These are phyloP conservation scores for Choricystis sp. DNA, from an alignment of 139 green algal species.

Conservation along the genomic window DNA sequence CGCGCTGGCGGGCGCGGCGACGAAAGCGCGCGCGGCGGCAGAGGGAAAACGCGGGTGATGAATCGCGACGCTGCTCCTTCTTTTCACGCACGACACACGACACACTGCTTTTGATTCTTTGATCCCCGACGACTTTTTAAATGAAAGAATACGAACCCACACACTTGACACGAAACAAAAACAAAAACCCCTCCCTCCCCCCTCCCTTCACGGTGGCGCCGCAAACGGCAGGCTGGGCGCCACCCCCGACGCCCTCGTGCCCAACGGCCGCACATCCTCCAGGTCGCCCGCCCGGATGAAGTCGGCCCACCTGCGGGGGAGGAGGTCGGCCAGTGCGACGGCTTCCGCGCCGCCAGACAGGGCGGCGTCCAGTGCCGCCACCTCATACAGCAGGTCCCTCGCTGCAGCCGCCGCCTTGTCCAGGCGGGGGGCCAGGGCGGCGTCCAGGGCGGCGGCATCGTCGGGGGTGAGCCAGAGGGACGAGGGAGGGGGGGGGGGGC, in stretches of 20 bases:
- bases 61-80: no score
- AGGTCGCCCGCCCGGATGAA: conserved; percentile 67
- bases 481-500: neutral
- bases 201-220: neutral
- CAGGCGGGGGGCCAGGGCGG: neutral
- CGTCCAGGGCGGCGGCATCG: neutral
- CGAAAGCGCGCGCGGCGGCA: neutral
- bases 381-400: neutral
- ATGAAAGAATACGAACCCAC: neutral
- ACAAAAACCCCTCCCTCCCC: neutral
- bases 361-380: conserved; percentile 32
- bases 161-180: neutral
- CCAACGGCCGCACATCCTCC: conserved; percentile 36
- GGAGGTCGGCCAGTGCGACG: conserved; percentile 56
- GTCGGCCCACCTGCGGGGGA: conserved; percentile 66
- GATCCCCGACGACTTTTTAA: no score
- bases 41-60: neutral
- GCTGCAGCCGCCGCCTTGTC: neutral
- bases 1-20: neutral
- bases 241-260: neutral
- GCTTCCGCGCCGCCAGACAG: conserved; percentile 31
- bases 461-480: neutral
- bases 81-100: no score
- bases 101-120: no score
- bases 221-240: neutral